These are phyloP conservation scores for Colletotrichum echinochloae DNA, from an alignment of 2,329 filamentous ascomycete genomes.

Conservation along the genomic window DNA sequence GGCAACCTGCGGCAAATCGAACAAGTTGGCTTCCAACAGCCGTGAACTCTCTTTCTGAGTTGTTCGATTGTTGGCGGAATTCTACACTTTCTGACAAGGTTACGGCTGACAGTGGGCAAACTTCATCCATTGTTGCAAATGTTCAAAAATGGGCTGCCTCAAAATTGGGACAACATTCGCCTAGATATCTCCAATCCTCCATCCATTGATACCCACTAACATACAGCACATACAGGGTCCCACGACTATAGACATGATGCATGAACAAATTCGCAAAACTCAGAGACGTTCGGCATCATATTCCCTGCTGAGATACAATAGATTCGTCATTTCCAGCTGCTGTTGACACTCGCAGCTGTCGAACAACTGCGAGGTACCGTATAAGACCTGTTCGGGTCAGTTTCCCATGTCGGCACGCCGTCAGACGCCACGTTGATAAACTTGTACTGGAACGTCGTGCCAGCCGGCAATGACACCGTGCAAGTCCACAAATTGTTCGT, in stretches of 20 bases:
- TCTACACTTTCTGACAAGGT: background rate
- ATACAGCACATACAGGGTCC: background rate
- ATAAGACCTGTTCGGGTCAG: constrained; percentile 58
- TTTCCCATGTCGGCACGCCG: constrained; percentile 69
- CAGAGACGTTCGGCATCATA: too few species aligned
- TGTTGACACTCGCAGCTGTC: constrained; percentile 41
- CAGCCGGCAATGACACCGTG: constrained; percentile 63
- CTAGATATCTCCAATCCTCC: too few species aligned
- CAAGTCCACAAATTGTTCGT: constrained; percentile 66
- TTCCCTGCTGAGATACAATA: too few species aligned
- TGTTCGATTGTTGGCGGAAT: background rate
- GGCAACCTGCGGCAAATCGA: constrained; percentile 5
- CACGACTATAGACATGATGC: background rate
- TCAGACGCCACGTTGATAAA: constrained; percentile 66
- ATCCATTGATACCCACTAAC: background rate
- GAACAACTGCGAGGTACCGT: constrained; percentile 47
- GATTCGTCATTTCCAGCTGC: constrained; percentile 46
- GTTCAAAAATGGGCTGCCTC: background rate
- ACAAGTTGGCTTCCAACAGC: background rate
- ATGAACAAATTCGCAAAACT: background rate
- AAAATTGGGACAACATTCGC: too few species aligned
- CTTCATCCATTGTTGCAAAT: background rate
- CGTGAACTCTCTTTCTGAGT: too few species aligned
- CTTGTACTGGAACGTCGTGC: constrained; percentile 69
- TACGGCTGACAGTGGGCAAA: background rate